Base-by-base conservation (phyloP, 2,329 filamentous ascomycete species). In the Davidsoniella neocaledoniae region DNA sequence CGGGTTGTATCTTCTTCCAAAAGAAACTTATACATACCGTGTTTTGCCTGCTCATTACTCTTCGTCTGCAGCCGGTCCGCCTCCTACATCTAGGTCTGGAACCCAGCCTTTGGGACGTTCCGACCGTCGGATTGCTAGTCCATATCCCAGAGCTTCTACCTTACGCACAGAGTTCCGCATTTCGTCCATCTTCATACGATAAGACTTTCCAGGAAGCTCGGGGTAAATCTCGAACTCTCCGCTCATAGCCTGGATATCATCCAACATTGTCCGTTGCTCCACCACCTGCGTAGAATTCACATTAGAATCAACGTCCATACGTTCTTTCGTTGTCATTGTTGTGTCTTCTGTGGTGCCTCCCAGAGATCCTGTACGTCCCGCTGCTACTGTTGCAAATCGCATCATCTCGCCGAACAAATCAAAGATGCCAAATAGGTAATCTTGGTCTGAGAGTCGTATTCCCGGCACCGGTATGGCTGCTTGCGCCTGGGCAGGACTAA, bases 391-490 rank as follows among this genome's bases (percentile, higher is more conserved):
- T 0, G 86, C 87, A 64, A 95, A 96, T 26, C 88, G 77, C 91
- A 98, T 98, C 69, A 96, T 72, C 68, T 98, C 91, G 38, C 91
- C 91, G 1, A 88, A 88, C 57, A 96, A 75, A 63, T 98, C 91
- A 60, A 94, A 95, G 2, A 98, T 66, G 7, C 90, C 91, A 55
- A 91, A 81, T 52, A 94, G 67, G 61, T 94, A 96, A 64, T 98
- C 91, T 50, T 90, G 78, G 23, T 79, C 72, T 1, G 83, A 86
- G 0, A 68, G 69, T 6, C 79, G 62, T 2, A 67, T 64, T 9
- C 95, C 72, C 1, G 70, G 71, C 0, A 66, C 54, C 0, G 68
- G 69, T 5, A 80, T 62, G 2, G 67, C 63, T 0, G 59, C 64
- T 26, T 69, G 63, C 0, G 83, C 72, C 50, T 85, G 75, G 0